A percentile compares a stretch with the other conserved stretches of the same genome.
Conservation (phyloP, 345 rosid genomes). For the Durio zibethinus region DNA sequence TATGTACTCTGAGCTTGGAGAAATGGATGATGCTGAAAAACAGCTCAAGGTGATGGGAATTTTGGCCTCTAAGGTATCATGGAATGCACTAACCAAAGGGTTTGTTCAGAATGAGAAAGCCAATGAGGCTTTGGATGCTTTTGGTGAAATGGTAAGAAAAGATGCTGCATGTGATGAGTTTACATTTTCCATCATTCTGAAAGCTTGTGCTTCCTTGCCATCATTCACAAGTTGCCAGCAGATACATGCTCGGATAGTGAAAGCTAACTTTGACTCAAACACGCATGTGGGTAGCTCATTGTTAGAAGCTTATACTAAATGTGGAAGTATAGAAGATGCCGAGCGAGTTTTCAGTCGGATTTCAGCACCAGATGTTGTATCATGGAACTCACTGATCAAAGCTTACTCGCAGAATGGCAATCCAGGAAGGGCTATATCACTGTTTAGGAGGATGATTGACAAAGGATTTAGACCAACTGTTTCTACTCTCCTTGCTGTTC, state of each 20-base stretch:
- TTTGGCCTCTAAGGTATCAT: constrained; percentile 11
- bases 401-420: constrained; percentile 26
- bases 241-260: constrained; percentile 17
- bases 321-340: constrained; percentile 27
- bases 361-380: constrained; percentile 23
- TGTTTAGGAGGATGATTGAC: constrained; percentile 22
- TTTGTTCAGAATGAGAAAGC: constrained; percentile 22
- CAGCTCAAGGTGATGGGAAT: constrained; percentile 22
- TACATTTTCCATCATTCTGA: constrained; percentile 26
- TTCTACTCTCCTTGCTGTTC: constrained; percentile 25
- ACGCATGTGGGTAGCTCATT: constrained; percentile 28
- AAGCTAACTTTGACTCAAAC: constrained; percentile 16
- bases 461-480: constrained; percentile 26
- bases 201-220: constrained; percentile 30
- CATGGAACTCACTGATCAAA: constrained; percentile 33
- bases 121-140: constrained; percentile 20
- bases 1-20: constrained; percentile 25
- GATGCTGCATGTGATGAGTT: constrained; percentile 25
- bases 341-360: constrained; percentile 21
- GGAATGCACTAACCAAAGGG: constrained; percentile 24
- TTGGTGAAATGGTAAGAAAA: constrained; percentile 16
- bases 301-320: constrained; percentile 28
- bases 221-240: constrained; percentile 27
- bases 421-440: constrained; percentile 18
- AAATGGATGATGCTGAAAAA: constrained; percentile 15